Conservation (phyloP, 2,329 filamentous ascomycete genomes). For the Pezicula rhizophila region DNA sequence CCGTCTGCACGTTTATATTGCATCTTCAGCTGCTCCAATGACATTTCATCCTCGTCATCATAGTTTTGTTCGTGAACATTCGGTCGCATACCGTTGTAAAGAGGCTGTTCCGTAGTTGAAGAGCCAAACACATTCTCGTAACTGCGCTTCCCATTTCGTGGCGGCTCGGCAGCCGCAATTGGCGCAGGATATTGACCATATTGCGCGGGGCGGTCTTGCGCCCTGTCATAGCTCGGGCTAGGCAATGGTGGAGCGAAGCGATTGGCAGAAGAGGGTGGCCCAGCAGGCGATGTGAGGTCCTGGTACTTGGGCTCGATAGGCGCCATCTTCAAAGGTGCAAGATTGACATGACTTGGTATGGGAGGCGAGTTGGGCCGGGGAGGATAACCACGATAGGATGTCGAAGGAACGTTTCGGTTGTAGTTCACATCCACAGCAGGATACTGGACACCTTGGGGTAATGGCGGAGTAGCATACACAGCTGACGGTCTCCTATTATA, state of each 20-base stretch:
- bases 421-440: conserved; percentile 13
- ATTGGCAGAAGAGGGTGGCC: conserved; percentile 11
- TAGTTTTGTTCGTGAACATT: conserved; percentile 14
- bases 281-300: conserved; percentile 17
- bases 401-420: conserved; percentile 4
- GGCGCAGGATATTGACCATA: conserved; percentile 15
- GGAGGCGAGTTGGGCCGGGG: conserved; percentile 7
- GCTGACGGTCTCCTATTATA: conserved; percentile 13
- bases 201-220: conserved; percentile 9
- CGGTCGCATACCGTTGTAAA: conserved; percentile 37
- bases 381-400: conserved; percentile 8
- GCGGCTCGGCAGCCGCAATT: conserved; percentile 11
- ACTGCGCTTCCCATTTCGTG: conserved; percentile 17
- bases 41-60: conserved; percentile 12
- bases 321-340: conserved; percentile 12
- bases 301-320: conserved; percentile 14
- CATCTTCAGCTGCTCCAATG: conserved; percentile 11
- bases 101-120: conserved; percentile 26
- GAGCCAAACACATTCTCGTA: conserved; percentile 20
- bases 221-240: conserved; percentile 12
- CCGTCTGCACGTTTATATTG: conserved; percentile 28
- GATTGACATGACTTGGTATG: conserved; percentile 6
- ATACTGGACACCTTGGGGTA: conserved; percentile 4
- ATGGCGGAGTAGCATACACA: conserved; percentile 4
- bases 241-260: conserved; percentile 11